Evolutionary conservation across 495 filamentous ascomycete species (phyloP).

Genomic region (Neurospora tetraspora): DNA sequence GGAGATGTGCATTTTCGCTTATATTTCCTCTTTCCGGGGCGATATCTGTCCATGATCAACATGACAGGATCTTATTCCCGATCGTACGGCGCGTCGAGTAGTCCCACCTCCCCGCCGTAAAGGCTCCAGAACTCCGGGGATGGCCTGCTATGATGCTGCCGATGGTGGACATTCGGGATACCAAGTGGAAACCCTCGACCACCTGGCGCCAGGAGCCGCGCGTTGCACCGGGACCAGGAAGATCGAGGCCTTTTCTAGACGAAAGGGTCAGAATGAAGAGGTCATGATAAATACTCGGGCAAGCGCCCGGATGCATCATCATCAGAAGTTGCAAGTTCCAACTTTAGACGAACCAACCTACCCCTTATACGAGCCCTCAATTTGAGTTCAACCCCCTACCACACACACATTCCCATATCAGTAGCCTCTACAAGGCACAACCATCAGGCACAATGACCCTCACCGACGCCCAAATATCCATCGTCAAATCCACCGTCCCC

Average conservation of each 20-base stretch:
- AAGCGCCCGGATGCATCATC: background rate
- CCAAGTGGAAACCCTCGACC: background rate
- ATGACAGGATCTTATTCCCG: background rate
- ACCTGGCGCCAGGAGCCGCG: background rate
- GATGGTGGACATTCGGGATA: background rate
- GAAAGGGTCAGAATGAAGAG: too few species aligned
- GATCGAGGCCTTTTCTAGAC: background rate
- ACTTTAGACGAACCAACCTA: background rate
- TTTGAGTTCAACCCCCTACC: background rate
- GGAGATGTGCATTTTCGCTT: slow-evolving; percentile 2
- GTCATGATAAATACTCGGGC: slow-evolving; percentile 5
- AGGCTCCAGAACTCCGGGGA: background rate
- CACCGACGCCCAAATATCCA: slow-evolving; percentile 34
- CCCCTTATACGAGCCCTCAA: background rate
- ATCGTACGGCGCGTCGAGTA: slow-evolving; percentile 7
- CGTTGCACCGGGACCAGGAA: background rate
- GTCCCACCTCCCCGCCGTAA: slow-evolving; percentile 3
- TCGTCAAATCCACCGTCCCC: slow-evolving; percentile 51
- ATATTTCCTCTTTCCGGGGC: too few species aligned
- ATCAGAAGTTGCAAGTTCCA: background rate
- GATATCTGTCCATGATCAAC: background rate
- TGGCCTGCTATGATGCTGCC: background rate
- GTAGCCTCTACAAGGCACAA: background rate
- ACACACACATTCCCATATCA: background rate
- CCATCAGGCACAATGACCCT: slow-evolving; percentile 15